Percentiles rank a stretch among this genome's conserved stretches.
Evolutionary conservation across 169 alveolate genomes (phyloP).

Genomic region (Cryptosporidium sp.): DNA sequence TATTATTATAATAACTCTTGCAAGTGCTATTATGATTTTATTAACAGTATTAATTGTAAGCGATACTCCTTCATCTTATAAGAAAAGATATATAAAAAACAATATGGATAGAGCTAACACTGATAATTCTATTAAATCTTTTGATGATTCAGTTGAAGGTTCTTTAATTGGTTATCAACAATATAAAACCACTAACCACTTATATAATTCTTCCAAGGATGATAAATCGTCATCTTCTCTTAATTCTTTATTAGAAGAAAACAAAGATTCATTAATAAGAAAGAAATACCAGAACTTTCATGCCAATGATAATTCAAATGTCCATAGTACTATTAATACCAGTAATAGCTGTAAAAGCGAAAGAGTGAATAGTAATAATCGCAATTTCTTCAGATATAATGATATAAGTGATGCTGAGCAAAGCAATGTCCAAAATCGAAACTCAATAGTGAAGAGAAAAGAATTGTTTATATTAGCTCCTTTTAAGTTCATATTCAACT

Average conservation of each 20-base stretch:
- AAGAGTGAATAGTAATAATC: no score
- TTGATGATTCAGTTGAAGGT: not conserved
- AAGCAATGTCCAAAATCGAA: not conserved
- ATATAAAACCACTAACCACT: not conserved
- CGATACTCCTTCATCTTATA: constrained; percentile 48
- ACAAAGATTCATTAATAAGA: not conserved
- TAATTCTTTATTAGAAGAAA: not conserved
- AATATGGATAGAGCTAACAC: not conserved
- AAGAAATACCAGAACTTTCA: no score
- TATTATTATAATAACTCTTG: not conserved
- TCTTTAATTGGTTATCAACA: not conserved
- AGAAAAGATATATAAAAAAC: constrained; percentile 16
- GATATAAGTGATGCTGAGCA: not conserved
- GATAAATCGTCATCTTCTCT: not conserved
- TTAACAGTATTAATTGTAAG: constrained; percentile 11
- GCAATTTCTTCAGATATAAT: not conserved
- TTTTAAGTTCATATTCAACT: not conserved
- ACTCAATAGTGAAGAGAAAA: not conserved
- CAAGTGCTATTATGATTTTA: not conserved
- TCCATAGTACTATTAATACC: not conserved
- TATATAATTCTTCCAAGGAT: not conserved
- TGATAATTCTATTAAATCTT: not conserved
- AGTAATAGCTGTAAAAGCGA: not conserved
- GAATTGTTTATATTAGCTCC: not conserved
- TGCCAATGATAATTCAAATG: no score